Conservation (phyloP, 257 asterid species). For the Solanum sejunctum region DNA sequence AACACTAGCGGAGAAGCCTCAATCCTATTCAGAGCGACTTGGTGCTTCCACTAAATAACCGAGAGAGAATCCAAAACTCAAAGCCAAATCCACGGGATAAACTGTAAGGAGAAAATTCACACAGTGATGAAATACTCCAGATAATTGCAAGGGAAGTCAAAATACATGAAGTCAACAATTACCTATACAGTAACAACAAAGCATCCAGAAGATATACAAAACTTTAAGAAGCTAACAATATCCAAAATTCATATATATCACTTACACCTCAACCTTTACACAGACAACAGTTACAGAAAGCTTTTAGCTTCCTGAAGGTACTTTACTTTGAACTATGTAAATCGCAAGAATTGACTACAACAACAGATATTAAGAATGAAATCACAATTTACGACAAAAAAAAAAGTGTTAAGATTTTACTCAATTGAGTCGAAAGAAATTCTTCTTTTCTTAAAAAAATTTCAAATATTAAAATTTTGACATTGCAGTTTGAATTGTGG, state of each 20-base stretch:
- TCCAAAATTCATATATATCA: not conserved
- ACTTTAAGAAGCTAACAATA: not conserved
- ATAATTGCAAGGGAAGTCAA: not conserved
- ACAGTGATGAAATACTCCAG: not conserved
- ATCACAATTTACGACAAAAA: not conserved
- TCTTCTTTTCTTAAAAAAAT: not conserved
- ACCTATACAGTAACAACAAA: not conserved
- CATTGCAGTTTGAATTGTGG: not conserved
- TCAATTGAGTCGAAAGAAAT: not conserved
- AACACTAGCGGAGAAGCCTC: not conserved
- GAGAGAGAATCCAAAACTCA: slow-evolving; percentile 13
- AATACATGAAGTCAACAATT: not conserved
- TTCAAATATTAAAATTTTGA: not conserved
- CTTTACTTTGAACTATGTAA: not conserved
- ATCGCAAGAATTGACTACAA: not conserved
- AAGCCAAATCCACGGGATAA: not conserved
- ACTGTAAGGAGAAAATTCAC: not conserved
- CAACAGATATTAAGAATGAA: not conserved
- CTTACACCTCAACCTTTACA: not conserved
- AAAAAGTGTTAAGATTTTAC: not conserved
- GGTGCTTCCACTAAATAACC: slow-evolving; percentile 12
- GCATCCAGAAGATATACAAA: not conserved
- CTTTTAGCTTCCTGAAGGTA: not conserved
- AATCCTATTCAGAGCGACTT: not conserved
- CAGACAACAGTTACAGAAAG: not conserved